phyloP scores from a whole-genome alignment of 805 yeast species.

The Diddensiella transvaalensis region DNA sequence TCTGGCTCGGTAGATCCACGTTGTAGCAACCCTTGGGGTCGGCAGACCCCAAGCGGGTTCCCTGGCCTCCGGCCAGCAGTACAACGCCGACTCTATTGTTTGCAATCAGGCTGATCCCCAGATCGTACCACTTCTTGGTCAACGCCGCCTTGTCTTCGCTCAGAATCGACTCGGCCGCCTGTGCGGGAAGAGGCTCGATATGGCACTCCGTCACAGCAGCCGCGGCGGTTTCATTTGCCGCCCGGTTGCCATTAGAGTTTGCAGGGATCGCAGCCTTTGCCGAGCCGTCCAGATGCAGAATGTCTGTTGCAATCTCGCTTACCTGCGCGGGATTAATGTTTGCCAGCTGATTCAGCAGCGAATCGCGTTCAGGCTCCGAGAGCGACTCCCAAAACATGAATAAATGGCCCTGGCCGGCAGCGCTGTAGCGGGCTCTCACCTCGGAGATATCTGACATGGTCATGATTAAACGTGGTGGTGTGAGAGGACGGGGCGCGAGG shows the following conservation, averaged over 20 bases:
- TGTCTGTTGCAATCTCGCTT: constrained; percentile 28
- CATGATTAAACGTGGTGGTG: no score
- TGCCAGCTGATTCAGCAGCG: constrained; percentile 33
- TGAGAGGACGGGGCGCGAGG: no score
- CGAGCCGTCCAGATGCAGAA: constrained; percentile 13
- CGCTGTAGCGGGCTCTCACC: constrained; percentile 24
- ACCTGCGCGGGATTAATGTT: constrained; percentile 36
- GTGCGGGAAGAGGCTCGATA: constrained; percentile 31
- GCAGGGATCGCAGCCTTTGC: constrained; percentile 2
- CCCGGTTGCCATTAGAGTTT: constrained; percentile 8
- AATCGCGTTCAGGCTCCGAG: constrained; percentile 23
- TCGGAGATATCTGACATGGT: constrained; percentile 20
- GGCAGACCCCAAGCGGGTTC: constrained; percentile 86
- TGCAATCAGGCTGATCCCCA: constrained; percentile 68
- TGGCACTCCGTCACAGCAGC: constrained; percentile 7
- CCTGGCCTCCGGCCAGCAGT: constrained; percentile 98
- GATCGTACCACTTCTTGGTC: constrained; percentile 38
- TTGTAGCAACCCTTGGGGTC: constrained; percentile 94
- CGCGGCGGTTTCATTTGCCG: constrained; percentile 8
- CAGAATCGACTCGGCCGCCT: constrained; percentile 30
- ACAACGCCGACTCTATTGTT: constrained; percentile 80
- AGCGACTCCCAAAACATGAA: constrained; percentile 37
- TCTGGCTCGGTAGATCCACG: constrained; percentile 77
- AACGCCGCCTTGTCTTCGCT: constrained; percentile 28
- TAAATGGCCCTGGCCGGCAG: constrained; percentile 41